Conservation (phyloP, 805 yeast species). For the Starmera caribaea region DNA sequence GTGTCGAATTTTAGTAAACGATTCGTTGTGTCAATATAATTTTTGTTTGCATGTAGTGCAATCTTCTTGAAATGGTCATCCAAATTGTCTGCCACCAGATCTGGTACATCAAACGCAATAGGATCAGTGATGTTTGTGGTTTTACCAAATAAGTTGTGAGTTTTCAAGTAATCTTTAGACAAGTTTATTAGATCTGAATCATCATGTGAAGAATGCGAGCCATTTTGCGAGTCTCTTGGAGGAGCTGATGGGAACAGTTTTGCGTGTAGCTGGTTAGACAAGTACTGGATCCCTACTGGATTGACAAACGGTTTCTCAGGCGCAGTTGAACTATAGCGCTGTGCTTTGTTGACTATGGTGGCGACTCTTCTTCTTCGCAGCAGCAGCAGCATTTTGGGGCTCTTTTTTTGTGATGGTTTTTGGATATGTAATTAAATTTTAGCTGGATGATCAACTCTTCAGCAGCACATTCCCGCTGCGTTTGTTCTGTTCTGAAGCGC, state of each 20-base stretch:
- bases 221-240: constrained; percentile 9
- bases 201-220: neutral
- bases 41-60: constrained; percentile 50
- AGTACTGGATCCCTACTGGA: constrained; percentile 74
- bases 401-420: too few relatives aligned
- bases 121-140: constrained; percentile 55
- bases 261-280: constrained; percentile 45
- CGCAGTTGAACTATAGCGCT: too few relatives aligned
- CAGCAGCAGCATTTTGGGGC: too few relatives aligned
- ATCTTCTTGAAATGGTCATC: constrained; percentile 80
- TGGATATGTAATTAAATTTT: too few relatives aligned
- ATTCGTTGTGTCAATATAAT: constrained; percentile 46
- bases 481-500: too few relatives aligned
- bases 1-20: constrained; percentile 29
- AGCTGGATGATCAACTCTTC: too few relatives aligned
- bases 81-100: constrained; percentile 57
- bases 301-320: constrained; percentile 47
- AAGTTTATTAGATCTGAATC: constrained; percentile 30
- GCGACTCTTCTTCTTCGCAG: too few relatives aligned
- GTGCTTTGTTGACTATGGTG: too few relatives aligned
- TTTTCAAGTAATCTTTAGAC: constrained; percentile 49
- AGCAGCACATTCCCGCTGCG: too few relatives aligned
- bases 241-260: constrained; percentile 37
- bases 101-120: constrained; percentile 53
- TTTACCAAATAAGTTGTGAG: constrained; percentile 67